Evolutionary conservation across 1,139 yeast genomes (phyloP).

Genomic region (Candida buenavistaensis): DNA sequence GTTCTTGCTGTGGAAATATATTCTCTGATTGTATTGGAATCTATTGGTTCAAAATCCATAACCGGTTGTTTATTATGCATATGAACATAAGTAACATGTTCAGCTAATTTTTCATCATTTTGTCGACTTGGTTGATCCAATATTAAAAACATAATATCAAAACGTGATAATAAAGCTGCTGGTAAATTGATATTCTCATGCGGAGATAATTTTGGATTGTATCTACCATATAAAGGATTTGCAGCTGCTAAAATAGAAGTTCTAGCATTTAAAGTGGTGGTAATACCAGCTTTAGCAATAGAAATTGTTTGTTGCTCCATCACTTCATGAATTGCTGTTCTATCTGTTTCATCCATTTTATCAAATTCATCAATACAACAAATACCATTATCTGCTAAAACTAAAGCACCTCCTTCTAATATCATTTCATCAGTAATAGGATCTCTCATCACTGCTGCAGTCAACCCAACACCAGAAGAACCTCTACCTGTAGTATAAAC

Average conservation of each 20-base stretch:
- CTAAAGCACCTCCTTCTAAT: constrained; percentile 97
- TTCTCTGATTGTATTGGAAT: constrained; percentile 79
- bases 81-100: constrained; percentile 93
- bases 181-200: constrained; percentile 95
- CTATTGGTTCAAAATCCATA: constrained; percentile 72
- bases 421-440: constrained; percentile 99
- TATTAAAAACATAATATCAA: constrained; percentile 84
- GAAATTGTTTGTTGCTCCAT: constrained; percentile 99
- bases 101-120: constrained; percentile 81
- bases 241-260: constrained; percentile 97
- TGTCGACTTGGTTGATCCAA: constrained; percentile 84
- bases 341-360: constrained; percentile 95
- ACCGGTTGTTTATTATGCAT: constrained; percentile 89
- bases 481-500: constrained; percentile 99
- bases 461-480: constrained; percentile 97
- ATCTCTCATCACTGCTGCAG: constrained; percentile 99
- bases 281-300: constrained; percentile 96
- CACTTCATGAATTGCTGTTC: constrained; percentile 98
- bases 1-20: constrained; percentile 85
- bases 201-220: constrained; percentile 87
- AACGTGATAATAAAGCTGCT: constrained; percentile 93
- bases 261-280: constrained; percentile 94
- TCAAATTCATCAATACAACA: constrained; percentile 99
- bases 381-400: constrained; percentile 95
- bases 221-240: constrained; percentile 93